A percentile compares a stretch with the other conserved stretches of the same genome.
Conservation (phyloP, 2,329 filamentous ascomycete species). For the Tolypocladium amazonense region DNA sequence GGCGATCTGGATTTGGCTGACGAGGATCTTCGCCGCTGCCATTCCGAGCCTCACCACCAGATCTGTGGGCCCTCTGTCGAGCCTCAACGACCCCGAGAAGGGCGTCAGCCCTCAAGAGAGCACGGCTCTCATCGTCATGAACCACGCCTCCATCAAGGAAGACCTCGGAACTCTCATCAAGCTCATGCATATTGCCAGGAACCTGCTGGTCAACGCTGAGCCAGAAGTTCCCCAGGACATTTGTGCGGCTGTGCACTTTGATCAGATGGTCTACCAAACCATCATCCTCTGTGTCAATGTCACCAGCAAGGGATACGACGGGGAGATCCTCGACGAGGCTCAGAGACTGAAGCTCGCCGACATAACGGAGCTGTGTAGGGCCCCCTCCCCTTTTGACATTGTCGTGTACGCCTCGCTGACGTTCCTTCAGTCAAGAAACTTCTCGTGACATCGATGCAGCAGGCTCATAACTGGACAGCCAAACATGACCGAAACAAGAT, state of each 20-base stretch:
- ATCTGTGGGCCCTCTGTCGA: constrained; percentile 45
- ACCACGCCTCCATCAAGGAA: constrained; percentile 49
- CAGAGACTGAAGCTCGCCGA: constrained; percentile 48
- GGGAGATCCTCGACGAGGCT: constrained; percentile 48
- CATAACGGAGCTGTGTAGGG: constrained; percentile 53
- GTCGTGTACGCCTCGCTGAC: background rate
- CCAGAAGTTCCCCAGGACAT: constrained; percentile 56
- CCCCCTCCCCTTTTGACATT: background rate
- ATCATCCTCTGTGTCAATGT: constrained; percentile 57
- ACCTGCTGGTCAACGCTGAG: constrained; percentile 53
- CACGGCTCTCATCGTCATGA: constrained; percentile 51
- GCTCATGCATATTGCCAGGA: constrained; percentile 55
- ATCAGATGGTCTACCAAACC: constrained; percentile 55
- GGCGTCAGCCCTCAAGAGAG: constrained; percentile 51
- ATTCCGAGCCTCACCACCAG: constrained; percentile 50
- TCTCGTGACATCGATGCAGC: constrained; percentile 53
- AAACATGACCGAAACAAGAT: constrained; percentile 62
- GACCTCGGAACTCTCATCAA: constrained; percentile 55
- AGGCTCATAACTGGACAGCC: constrained; percentile 59
- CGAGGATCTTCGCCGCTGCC: constrained; percentile 49
- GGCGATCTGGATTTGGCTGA: constrained; percentile 55
- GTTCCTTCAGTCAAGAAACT: constrained; percentile 47
- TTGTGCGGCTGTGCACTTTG: constrained; percentile 52
- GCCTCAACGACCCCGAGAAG: constrained; percentile 42
- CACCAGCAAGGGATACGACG: constrained; percentile 56